phyloP scores from a whole-genome alignment of 345 rosid genomes.

The Dipteronia sinensis region DNA sequence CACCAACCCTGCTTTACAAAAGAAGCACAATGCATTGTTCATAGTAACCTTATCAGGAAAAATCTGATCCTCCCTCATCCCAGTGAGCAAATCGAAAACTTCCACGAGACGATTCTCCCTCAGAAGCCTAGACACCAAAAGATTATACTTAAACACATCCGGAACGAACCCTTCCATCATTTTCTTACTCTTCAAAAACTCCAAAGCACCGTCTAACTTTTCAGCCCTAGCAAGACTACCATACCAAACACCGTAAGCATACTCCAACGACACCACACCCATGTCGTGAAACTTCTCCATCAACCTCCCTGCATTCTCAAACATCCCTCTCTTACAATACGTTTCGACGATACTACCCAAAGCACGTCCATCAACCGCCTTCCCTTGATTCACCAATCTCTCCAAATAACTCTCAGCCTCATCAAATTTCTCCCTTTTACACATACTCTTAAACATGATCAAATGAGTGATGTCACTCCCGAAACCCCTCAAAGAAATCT shows the following conservation, averaged over 20 bases:
- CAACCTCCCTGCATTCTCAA: conserved; percentile 53
- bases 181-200: conserved; percentile 57
- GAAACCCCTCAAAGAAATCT: conserved; percentile 59
- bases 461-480: conserved; percentile 46
- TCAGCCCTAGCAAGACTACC: conserved; percentile 50
- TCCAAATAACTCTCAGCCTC: conserved; percentile 61
- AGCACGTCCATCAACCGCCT: conserved; percentile 15
- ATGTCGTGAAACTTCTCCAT: conserved; percentile 52
- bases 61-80: conserved; percentile 63
- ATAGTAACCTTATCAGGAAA: conserved; percentile 59
- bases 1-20: conserved; percentile 85
- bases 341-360: conserved; percentile 50
- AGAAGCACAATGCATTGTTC: conserved; percentile 71
- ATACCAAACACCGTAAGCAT: conserved; percentile 65
- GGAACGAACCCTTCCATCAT: conserved; percentile 56
- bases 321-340: conserved; percentile 44
- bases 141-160: conserved; percentile 55
- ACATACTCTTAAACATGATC: conserved; percentile 61
- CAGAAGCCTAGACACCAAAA: conserved; percentile 57
- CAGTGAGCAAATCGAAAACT: conserved; percentile 62
- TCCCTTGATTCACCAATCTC: conserved; percentile 25
- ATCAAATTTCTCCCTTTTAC: conserved; percentile 56
- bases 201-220: conserved; percentile 48
- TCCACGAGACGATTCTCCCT: conserved; percentile 56
- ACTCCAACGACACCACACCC: conserved; percentile 41